A percentile compares a stretch with the other conserved stretches of the same genome.
Evolutionary conservation across 345 rosid genomes (phyloP).

Genomic region (Eucalyptus erythrocorys): DNA sequence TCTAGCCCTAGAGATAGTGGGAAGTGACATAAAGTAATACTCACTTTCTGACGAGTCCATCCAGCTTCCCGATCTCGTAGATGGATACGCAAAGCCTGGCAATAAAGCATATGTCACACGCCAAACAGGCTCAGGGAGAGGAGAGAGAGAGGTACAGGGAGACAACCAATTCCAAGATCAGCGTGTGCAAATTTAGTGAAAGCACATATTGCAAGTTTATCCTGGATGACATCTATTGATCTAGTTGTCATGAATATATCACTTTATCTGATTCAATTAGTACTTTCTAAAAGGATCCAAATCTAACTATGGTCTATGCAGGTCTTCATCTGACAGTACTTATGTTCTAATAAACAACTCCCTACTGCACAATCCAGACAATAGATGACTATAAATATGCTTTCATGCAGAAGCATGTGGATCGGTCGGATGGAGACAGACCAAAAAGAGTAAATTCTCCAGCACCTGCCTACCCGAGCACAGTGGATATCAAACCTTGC

Average conservation of each 20-base stretch:
- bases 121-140: neutral
- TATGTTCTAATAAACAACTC: neutral
- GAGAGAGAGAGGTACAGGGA: neutral
- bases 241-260: neutral
- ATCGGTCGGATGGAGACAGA: neutral
- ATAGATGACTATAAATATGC: neutral
- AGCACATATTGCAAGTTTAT: neutral
- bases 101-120: neutral
- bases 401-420: neutral
- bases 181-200: neutral
- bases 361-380: neutral
- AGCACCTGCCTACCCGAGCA: neutral
- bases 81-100: slow-evolving; percentile 48
- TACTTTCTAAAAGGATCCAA: neutral
- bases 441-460: neutral
- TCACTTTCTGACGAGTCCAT: slow-evolving; percentile 70
- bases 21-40: neutral
- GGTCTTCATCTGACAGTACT: neutral
- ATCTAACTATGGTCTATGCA: neutral
- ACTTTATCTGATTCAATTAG: neutral
- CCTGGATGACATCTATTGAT: neutral
- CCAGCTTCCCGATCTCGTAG: slow-evolving; percentile 34
- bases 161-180: neutral
- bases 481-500: neutral
- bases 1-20: neutral